Evolutionary conservation across 169 alveolate species (phyloP).

Genomic region (Babesia gibsoni): DNA sequence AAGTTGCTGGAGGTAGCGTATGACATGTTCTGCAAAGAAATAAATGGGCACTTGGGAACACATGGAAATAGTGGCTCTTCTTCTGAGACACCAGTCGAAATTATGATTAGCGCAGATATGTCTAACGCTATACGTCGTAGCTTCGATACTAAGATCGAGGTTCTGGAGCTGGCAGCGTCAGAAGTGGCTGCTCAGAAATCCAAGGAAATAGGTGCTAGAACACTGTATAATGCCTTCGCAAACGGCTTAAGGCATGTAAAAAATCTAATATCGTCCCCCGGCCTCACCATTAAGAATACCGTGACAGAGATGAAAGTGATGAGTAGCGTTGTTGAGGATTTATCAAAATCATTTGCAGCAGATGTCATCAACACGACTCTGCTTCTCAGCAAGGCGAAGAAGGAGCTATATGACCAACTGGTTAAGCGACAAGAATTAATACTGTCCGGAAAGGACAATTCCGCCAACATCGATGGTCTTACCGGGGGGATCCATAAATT

Average conservation of each 20-base stretch:
- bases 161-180: conserved; percentile 24
- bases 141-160: conserved; percentile 32
- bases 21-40: conserved; percentile 14
- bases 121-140: conserved; percentile 35
- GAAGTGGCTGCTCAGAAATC: conserved; percentile 31
- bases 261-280: conserved; percentile 9
- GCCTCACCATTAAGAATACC: neutral
- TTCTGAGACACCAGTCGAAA: neutral
- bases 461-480: neutral
- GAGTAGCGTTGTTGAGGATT: conserved; percentile 8
- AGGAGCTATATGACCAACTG: conserved; percentile 12
- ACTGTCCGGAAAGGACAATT: neutral
- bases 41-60: neutral
- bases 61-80: neutral
- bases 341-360: neutral
- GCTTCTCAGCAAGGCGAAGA: neutral
- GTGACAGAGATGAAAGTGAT: conserved; percentile 17
- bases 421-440: conserved; percentile 12
- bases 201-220: conserved; percentile 25
- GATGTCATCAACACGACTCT: conserved; percentile 16
- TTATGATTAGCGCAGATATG: conserved; percentile 23
- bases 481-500: neutral
- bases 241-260: neutral
- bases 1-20: conserved; percentile 15
- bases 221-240: conserved; percentile 17